These are phyloP conservation scores for Fusarium temperatum DNA, from an alignment of 2,329 filamentous ascomycete species.

Conservation along the genomic window DNA sequence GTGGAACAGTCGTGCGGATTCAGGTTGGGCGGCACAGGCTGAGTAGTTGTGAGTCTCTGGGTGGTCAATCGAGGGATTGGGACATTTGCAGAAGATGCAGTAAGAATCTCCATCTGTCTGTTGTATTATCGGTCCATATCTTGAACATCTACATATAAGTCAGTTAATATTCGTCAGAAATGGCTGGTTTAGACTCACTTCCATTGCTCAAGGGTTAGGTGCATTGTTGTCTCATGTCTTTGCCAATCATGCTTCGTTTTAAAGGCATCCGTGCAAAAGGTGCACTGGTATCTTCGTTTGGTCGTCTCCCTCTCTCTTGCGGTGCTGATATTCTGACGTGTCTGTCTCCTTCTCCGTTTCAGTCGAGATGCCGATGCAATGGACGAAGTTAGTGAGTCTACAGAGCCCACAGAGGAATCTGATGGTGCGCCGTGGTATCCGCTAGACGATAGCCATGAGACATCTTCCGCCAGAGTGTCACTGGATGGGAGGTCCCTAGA, in stretches of 20 bases:
- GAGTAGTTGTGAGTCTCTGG: not conserved
- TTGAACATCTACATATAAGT: not conserved
- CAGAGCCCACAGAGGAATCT: not conserved
- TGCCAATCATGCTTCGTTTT: constrained; percentile 2
- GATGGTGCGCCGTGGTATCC: not conserved
- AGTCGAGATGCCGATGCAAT: not conserved
- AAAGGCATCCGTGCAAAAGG: not conserved
- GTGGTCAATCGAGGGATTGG: not conserved
- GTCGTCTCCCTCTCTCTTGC: not conserved
- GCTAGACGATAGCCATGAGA: not conserved
- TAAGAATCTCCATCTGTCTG: not conserved
- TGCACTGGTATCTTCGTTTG: not conserved
- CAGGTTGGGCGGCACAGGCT: not conserved
- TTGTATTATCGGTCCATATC: not conserved
- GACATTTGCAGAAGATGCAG: not conserved
- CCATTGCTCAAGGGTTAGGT: not conserved
- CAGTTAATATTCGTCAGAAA: fast-evolving
- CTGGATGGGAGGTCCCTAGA: not conserved
- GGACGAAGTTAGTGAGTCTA: not conserved
- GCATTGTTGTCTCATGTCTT: not conserved
- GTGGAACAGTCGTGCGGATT: not conserved
- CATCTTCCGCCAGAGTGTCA: not conserved
- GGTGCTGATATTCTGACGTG: fast-evolving
- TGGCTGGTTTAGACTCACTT: not conserved
- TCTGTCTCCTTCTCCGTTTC: not conserved